Conservation (phyloP, 768 basidiomycete genomes). For the Lactarius indigo region DNA sequence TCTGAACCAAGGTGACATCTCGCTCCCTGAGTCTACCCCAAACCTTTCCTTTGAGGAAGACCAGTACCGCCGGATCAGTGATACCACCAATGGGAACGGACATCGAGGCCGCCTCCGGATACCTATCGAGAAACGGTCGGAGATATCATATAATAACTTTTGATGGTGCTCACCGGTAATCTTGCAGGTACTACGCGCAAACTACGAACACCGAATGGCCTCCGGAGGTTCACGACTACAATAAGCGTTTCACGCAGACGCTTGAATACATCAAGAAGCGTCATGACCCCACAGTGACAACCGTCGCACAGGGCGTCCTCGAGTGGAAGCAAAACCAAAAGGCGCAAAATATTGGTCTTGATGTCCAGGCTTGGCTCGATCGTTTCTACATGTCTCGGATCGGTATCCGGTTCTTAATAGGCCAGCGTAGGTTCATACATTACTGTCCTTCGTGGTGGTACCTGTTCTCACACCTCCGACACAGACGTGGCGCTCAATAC, state of each 20-base stretch:
- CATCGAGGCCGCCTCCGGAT: constrained; percentile 52
- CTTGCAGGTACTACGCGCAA: constrained; percentile 77
- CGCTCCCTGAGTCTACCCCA: constrained; percentile 69
- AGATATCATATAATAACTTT: constrained; percentile 13
- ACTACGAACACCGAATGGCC: constrained; percentile 73
- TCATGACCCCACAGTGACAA: constrained; percentile 97
- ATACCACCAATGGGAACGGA: constrained; percentile 39
- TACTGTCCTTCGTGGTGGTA: not conserved
- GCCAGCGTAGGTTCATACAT: constrained; percentile 61
- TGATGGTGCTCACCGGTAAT: constrained; percentile 6
- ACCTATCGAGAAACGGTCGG: constrained; percentile 80
- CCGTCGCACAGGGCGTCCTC: constrained; percentile 91
- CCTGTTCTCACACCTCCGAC: not conserved
- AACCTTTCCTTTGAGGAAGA: constrained; percentile 62
- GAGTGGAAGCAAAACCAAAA: constrained; percentile 88
- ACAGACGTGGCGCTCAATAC: constrained; percentile 93
- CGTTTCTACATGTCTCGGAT: constrained; percentile 96
- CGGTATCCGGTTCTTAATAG: constrained; percentile 94
- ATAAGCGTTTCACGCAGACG: constrained; percentile 81
- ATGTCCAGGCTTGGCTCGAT: constrained; percentile 95
- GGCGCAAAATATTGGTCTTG: constrained; percentile 67
- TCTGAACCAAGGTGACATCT: constrained; percentile 43
- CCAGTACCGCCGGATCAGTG: constrained; percentile 31
- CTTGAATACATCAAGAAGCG: constrained; percentile 88
- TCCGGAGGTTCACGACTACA: constrained; percentile 92